A percentile compares a stretch with the other conserved stretches of the same genome.
phyloP scores from a whole-genome alignment of 345 rosid genomes.

The Eucalyptus rudis region DNA sequence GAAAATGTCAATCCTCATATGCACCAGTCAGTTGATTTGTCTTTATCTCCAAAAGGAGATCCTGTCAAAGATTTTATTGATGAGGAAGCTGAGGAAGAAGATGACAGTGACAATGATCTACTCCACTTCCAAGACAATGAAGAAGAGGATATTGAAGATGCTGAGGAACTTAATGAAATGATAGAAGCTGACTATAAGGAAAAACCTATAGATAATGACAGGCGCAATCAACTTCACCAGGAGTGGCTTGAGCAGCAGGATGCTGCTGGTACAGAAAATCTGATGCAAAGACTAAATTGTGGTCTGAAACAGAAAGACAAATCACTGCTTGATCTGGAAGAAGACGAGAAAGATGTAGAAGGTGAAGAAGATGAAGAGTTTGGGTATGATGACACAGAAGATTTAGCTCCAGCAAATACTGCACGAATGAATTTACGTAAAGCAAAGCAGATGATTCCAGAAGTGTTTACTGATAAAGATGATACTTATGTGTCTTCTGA shows the following conservation, averaged over 20 bases:
- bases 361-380: slow-evolving; percentile 24
- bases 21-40: slow-evolving; percentile 9
- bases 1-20: slow-evolving; percentile 33
- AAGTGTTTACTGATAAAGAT: slow-evolving; percentile 77
- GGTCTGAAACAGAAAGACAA: slow-evolving; percentile 28
- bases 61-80: slow-evolving; percentile 80
- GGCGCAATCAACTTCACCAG: slow-evolving; percentile 84
- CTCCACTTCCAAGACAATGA: slow-evolving; percentile 52
- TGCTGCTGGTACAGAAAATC: slow-evolving; percentile 72
- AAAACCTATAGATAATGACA: slow-evolving; percentile 56
- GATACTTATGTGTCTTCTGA: slow-evolving; percentile 77
- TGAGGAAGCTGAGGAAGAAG: slow-evolving; percentile 92
- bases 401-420: slow-evolving; percentile 21
- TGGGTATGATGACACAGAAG: slow-evolving; percentile 31
- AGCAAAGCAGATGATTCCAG: slow-evolving; percentile 81
- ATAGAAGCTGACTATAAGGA: slow-evolving; percentile 67
- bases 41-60: slow-evolving; percentile 44
- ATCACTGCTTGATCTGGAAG: slow-evolving; percentile 30
- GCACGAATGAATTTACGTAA: slow-evolving; percentile 49
- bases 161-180: slow-evolving; percentile 60
- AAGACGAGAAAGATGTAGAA: slow-evolving; percentile 21
- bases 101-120: slow-evolving; percentile 84
- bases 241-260: slow-evolving; percentile 89
- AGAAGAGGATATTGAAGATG: slow-evolving; percentile 45
- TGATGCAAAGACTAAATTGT: slow-evolving; percentile 60